Conservation (phyloP, 2,329 filamentous ascomycete species). For the Aschersonia sp. region DNA sequence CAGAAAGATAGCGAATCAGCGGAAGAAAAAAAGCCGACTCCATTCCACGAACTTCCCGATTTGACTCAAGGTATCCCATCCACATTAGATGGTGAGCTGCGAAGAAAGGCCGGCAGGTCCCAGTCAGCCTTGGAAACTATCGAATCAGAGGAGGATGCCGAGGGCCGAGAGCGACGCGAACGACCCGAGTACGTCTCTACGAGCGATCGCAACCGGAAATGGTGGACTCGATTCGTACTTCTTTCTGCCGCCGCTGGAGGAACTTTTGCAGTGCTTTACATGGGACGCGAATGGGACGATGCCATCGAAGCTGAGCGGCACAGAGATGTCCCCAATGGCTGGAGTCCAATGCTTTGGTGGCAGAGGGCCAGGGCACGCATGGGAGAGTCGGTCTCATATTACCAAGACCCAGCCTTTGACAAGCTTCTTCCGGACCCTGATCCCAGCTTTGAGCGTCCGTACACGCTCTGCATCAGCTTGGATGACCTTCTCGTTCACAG, state of each 20-base stretch:
- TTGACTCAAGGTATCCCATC: constrained; percentile 91
- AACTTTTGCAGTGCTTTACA: constrained; percentile 50
- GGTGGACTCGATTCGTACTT: constrained; percentile 64
- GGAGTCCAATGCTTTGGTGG: constrained; percentile 63
- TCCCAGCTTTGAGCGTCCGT: constrained; percentile 67
- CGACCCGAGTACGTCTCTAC: constrained; percentile 80
- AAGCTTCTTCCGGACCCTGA: constrained; percentile 80
- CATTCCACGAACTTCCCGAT: constrained; percentile 64
- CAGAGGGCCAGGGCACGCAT: constrained; percentile 63
- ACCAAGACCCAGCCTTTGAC: constrained; percentile 87
- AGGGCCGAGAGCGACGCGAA: constrained; percentile 23
- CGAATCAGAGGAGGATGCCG: constrained; percentile 18
- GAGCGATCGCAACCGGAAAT: constrained; percentile 65
- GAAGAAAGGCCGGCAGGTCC: constrained; percentile 22
- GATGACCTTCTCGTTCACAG: constrained; percentile 92
- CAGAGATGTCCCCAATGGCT: constrained; percentile 64
- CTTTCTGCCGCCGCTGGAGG: constrained; percentile 39
- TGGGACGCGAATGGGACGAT: constrained; percentile 82
- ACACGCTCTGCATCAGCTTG: constrained; percentile 81
- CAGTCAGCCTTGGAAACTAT: constrained; percentile 18
- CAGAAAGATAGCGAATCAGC: constrained; percentile 9
- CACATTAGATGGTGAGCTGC: constrained; percentile 66
- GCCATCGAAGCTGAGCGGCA: constrained; percentile 58
- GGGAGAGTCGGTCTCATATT: constrained; percentile 69
- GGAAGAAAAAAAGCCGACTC: constrained; percentile 26